A percentile compares a stretch with the other conserved stretches of the same genome.
Evolutionary conservation across 2,329 filamentous ascomycete genomes (phyloP).

Genomic region (Teratosphaeria pseudoeucalypti): DNA sequence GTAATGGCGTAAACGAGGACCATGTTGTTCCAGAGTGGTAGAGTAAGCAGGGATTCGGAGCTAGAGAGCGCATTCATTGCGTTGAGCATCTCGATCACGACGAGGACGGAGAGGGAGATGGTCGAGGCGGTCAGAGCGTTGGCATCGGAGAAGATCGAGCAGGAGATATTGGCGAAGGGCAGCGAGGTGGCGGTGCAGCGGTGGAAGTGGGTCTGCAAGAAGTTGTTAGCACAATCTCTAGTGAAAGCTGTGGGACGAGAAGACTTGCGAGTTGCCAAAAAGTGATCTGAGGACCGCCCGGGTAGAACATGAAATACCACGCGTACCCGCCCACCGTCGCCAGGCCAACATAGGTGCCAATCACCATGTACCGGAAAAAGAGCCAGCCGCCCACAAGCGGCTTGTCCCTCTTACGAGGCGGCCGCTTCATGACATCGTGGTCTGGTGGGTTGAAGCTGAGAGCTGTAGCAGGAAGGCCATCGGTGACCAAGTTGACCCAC

Average conservation of each 20-base stretch:
- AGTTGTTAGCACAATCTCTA: constrained; percentile 5
- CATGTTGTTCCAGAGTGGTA: constrained; percentile 98
- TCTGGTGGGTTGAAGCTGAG: constrained; percentile 98
- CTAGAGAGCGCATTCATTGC: constrained; percentile 96
- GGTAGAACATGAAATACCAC: constrained; percentile 99
- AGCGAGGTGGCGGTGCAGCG: constrained; percentile 54
- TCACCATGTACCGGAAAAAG: constrained; percentile 94
- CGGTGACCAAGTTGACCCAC: constrained; percentile 97
- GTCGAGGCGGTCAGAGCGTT: constrained; percentile 86
- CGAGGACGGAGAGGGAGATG: constrained; percentile 78
- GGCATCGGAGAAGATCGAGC: constrained; percentile 79
- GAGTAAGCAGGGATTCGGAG: constrained; percentile 82
- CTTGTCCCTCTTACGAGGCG: constrained; percentile 86
- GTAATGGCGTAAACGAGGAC: constrained; percentile 92
- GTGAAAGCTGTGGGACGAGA: background rate
- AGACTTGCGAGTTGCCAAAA: constrained; percentile 66
- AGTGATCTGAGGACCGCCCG: constrained; percentile 76
- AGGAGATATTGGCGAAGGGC: constrained; percentile 80
- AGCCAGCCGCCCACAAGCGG: constrained; percentile 88
- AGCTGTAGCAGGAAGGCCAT: constrained; percentile 90
- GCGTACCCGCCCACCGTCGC: constrained; percentile 95
- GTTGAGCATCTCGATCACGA: constrained; percentile 99
- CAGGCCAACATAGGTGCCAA: constrained; percentile 86
- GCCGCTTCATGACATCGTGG: constrained; percentile 91
- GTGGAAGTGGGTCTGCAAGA: constrained; percentile 67